Conservation (phyloP, 495 filamentous ascomycete genomes). For the Aspergillus egyptiacus region DNA sequence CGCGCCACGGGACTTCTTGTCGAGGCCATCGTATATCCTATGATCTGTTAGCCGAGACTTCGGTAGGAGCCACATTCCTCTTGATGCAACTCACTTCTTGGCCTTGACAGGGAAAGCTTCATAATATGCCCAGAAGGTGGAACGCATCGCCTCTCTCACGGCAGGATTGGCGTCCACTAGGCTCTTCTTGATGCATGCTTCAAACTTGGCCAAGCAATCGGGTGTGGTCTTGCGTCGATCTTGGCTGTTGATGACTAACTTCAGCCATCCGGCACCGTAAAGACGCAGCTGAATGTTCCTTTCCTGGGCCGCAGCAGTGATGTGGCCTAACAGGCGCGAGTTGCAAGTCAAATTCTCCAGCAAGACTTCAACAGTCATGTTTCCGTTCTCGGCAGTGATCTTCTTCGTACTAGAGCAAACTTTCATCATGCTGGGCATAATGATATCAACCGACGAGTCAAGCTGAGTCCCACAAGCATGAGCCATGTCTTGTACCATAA, state of each 20-base stretch:
- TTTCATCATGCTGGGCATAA: conserved; percentile 85
- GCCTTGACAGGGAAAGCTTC: conserved; percentile 70
- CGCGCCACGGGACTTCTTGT: conserved; percentile 63
- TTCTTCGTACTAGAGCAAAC: conserved; percentile 84
- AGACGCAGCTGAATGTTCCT: conserved; percentile 83
- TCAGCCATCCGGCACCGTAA: conserved; percentile 77
- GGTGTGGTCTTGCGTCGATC: conserved; percentile 70
- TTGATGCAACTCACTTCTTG: conserved; percentile 51
- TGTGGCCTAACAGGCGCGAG: conserved; percentile 72
- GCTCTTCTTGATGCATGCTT: conserved; percentile 83
- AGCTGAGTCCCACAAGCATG: conserved; percentile 67
- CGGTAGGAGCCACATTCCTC: not conserved
- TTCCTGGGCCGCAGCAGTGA: conserved; percentile 73
- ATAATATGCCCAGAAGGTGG: conserved; percentile 78
- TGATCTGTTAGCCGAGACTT: conserved; percentile 22
- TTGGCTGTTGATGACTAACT: conserved; percentile 72
- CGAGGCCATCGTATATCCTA: conserved; percentile 69
- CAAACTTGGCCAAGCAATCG: conserved; percentile 75
- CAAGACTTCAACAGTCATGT: conserved; percentile 67
- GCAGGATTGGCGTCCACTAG: conserved; percentile 80
- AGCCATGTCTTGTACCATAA: conserved; percentile 80
- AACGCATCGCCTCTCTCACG: conserved; percentile 76
- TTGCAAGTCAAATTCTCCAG: conserved; percentile 74
- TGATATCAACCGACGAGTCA: conserved; percentile 83
- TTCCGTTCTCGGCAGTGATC: conserved; percentile 74